Conservation (phyloP, 495 filamentous ascomycete species). For the Neohortaea acidophila region DNA sequence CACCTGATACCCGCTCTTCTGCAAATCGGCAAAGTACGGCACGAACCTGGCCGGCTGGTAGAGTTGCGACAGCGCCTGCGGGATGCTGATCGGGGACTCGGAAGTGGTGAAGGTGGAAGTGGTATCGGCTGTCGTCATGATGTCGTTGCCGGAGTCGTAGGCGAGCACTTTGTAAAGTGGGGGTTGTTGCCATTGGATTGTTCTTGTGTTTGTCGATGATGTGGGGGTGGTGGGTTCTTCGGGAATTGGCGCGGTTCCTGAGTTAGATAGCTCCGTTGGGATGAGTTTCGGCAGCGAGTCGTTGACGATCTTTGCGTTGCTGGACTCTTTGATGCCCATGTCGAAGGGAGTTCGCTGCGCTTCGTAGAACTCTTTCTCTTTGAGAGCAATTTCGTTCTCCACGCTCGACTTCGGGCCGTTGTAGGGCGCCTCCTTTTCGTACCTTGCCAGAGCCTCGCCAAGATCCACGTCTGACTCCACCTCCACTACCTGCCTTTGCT, state of each 20-base stretch:
- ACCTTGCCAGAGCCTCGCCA: conserved; percentile 13
- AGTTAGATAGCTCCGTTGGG: background rate
- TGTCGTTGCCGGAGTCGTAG: conserved; percentile 50
- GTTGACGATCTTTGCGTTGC: conserved; percentile 1
- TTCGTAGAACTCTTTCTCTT: conserved; percentile 8
- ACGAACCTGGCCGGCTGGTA: conserved; percentile 58
- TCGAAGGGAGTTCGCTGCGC: too few species aligned
- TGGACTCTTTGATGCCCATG: background rate
- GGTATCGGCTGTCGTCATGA: conserved; percentile 46
- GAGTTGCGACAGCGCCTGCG: conserved; percentile 50
- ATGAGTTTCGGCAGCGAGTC: conserved; percentile 1
- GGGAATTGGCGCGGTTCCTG: background rate
- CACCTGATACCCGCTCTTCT: conserved; percentile 57
- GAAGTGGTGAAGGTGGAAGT: conserved; percentile 31
- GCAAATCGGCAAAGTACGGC: conserved; percentile 47
- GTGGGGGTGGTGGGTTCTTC: background rate
- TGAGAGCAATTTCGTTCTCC: conserved; percentile 5
- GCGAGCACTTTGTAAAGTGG: conserved; percentile 60
- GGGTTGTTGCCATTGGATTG: too few species aligned
- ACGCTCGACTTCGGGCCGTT: conserved; percentile 1
- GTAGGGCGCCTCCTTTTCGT: conserved; percentile 11
- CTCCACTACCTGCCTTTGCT: conserved; percentile 7
- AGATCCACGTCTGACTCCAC: conserved; percentile 15
- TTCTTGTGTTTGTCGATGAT: too few species aligned
- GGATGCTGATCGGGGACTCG: conserved; percentile 35